phyloP scores from a whole-genome alignment of 495 filamentous ascomycete species.

The Penicillium waksmanii region DNA sequence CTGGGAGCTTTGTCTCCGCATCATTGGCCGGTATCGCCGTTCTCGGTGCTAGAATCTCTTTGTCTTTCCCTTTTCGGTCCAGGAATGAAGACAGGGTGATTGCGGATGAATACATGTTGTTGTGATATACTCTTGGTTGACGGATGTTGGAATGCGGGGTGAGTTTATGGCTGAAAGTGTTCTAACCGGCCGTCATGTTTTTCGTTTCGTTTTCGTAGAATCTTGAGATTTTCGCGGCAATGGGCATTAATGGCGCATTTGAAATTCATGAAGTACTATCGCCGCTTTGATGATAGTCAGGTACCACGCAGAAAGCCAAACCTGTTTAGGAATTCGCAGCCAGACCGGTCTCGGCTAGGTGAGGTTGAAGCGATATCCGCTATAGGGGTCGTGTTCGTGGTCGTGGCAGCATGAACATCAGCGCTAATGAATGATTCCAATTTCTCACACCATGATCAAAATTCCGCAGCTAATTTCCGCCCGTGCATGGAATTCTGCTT shows the following conservation, averaged over 20 bases:
- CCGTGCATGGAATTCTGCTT: too few species aligned
- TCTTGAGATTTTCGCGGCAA: not conserved
- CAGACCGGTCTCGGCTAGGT: constrained; percentile 8
- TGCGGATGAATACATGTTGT: not conserved
- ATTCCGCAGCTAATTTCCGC: not conserved
- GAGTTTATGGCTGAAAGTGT: constrained; percentile 10
- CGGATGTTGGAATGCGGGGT: constrained; percentile 14
- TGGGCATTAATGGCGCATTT: not conserved
- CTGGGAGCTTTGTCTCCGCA: not conserved
- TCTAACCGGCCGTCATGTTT: not conserved
- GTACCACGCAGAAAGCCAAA: constrained; percentile 16
- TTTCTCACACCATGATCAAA: not conserved
- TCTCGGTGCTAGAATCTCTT: constrained; percentile 26
- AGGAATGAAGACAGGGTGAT: not conserved
- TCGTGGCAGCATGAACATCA: not conserved
- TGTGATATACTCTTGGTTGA: not conserved
- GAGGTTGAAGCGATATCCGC: constrained; percentile 6
- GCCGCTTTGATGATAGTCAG: constrained; percentile 16
- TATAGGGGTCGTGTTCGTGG: not conserved
- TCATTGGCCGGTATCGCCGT: constrained; percentile 29
- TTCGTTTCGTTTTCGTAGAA: not conserved
- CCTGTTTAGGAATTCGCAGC: constrained; percentile 19
- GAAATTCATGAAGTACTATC: not conserved
- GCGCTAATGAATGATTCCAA: not conserved
- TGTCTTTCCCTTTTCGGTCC: constrained; percentile 23